Evolutionary conservation across 2,329 filamentous ascomycete genomes (phyloP).

Genomic region (Verticillium albo-atrum): DNA sequence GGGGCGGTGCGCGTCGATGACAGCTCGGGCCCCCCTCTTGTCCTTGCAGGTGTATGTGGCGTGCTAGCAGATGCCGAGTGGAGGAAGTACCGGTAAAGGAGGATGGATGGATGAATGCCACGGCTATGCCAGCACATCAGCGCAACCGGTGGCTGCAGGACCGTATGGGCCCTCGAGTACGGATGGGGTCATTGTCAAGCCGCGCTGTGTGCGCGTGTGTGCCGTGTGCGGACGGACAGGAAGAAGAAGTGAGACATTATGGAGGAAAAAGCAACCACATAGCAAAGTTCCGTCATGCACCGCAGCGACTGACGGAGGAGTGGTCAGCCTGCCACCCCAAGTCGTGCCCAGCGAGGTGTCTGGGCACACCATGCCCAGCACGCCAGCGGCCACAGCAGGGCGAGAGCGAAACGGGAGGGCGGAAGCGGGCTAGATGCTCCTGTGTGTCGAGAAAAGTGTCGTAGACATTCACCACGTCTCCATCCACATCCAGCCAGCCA

Average conservation of each 20-base stretch:
- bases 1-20: background rate
- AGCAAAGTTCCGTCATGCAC: background rate
- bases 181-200: background rate
- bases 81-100: background rate
- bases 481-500: background rate
- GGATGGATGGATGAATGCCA: background rate
- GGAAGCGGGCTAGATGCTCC: background rate
- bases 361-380: too few species aligned
- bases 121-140: background rate
- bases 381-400: background rate
- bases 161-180: background rate
- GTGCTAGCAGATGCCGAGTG: background rate
- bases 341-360: too few species aligned
- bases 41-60: background rate
- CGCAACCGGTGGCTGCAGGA: background rate
- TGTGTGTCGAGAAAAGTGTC: background rate
- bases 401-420: background rate
- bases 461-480: background rate
- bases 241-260: background rate
- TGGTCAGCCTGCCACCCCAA: too few species aligned
- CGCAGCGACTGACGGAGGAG: background rate
- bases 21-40: background rate
- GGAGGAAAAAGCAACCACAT: background rate
- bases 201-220: too few species aligned
- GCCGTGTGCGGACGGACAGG: background rate